Conservation (phyloP, 164 flowering plant genomes). For the Cinnamomum chago region DNA sequence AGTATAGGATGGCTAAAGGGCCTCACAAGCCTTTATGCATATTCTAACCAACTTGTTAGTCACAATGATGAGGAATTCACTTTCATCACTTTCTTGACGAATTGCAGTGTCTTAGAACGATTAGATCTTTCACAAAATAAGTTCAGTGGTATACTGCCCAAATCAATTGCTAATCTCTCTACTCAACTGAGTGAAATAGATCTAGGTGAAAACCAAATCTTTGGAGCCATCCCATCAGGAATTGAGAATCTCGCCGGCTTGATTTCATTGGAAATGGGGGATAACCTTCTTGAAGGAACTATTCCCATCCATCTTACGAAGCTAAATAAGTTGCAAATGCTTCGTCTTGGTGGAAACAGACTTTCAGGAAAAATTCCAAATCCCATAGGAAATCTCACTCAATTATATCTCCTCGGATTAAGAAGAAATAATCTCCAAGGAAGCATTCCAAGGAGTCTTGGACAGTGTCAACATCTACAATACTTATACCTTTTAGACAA, state of each 20-base stretch:
- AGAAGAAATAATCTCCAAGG: constrained; percentile 3
- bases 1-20: not conserved
- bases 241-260: not conserved
- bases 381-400: too few relatives aligned
- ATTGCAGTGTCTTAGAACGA: not conserved
- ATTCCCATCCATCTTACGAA: too few relatives aligned
- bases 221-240: not conserved
- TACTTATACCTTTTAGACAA: constrained; percentile 11
- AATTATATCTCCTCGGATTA: not conserved
- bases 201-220: not conserved
- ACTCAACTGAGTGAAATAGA: not conserved
- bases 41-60: not conserved
- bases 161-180: not conserved
- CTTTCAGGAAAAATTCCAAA: too few relatives aligned
- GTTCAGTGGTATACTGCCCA: not conserved
- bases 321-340: too few relatives aligned
- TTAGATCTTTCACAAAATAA: not conserved
- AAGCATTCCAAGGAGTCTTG: constrained; percentile 11
- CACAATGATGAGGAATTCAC: not conserved
- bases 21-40: not conserved
- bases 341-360: accelerated
- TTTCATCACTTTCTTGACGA: not conserved
- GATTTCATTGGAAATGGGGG: not conserved
- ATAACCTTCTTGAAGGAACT: not conserved
- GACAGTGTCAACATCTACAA: constrained; percentile 6